These are phyloP conservation scores for Mycena epipterygia DNA, from an alignment of 768 basidiomycete species.

Conservation along the genomic window DNA sequence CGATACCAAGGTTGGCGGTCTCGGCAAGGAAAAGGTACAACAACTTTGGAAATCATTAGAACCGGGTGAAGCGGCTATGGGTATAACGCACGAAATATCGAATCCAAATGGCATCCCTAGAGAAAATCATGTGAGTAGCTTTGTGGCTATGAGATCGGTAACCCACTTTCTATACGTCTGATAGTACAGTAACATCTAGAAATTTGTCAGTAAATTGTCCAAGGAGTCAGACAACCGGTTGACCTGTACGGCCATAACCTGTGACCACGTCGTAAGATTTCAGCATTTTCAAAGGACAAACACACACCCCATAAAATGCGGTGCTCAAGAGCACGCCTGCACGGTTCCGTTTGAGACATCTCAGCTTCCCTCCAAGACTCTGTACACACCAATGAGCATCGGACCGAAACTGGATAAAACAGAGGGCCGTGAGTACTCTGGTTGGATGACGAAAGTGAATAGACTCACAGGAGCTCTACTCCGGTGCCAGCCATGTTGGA, in stretches of 20 bases:
- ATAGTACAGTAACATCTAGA: conserved; percentile 31
- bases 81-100: conserved; percentile 25
- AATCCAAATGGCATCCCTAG: conserved; percentile 28
- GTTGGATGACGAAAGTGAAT: background rate
- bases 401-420: conserved; percentile 30
- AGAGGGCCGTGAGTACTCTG: background rate
- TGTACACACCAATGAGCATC: conserved; percentile 26
- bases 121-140: background rate
- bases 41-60: conserved; percentile 3
- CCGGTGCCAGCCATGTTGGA: conserved; percentile 32
- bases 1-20: conserved; percentile 23
- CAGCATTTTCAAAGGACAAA: background rate
- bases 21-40: conserved; percentile 30
- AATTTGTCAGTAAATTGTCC: background rate
- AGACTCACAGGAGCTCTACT: conserved; percentile 34
- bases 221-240: background rate
- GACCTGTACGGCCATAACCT: conserved; percentile 29
- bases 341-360: background rate
- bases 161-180: conserved; percentile 23
- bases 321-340: conserved; percentile 31
- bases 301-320: conserved; percentile 20
- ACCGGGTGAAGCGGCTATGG: background rate
- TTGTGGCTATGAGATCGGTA: background rate
- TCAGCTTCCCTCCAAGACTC: too few species aligned
- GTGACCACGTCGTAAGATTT: background rate